Evolutionary conservation across 2,329 filamentous ascomycete species (phyloP), one percentile per base, ranked within the genome.

Genomic region (Diaporthe capsici): DNA sequence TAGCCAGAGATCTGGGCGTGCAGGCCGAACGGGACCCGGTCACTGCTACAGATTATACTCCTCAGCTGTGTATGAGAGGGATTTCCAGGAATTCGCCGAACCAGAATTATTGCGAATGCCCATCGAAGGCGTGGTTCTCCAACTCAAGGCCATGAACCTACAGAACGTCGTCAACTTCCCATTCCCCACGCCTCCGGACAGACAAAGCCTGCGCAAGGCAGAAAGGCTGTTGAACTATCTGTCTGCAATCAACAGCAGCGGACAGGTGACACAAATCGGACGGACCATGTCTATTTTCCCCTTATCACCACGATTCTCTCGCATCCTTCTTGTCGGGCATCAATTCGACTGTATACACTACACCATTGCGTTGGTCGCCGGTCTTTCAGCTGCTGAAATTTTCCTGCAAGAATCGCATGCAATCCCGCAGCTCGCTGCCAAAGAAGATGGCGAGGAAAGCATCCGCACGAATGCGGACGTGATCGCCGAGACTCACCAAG

Each of bases 41-140:
- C 97, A 99, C 84, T 98, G 96, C 84, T 99, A 98, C 86, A 89
- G 95, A 74, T 86, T 99, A 6, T 99, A 98, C 84, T 98, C 96
- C 0, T 98, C 95, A 17, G 97, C 97, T 0, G 94, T 99, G 0
- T 99, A 94, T 80, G 97, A 97, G 84, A 90, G 95, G 75, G 95
- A 97, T 79, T 98, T 99, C 79, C 88, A 92, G 34, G 91, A 96
- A 78, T 98, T 97, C 80, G 92, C 94, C 0, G 92, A 96, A 34
- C 96, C 97, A 0, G 97, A 99, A 84, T 93, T 99, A 53, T 85
- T 97, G 65, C 91, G 96, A 34, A 98, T 97, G 84, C 96, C 97
- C 0, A 95, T 98, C 39, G 97, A 99, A 84, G 95, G 94, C 25
- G 91, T 98, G 4, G 96, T 98, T 1, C 87, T 99, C 51, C 96